Evolutionary conservation across 305 asterid genomes (phyloP), one percentile per base, ranked within the genome.

Genomic region (Fraxinus paxiana): DNA sequence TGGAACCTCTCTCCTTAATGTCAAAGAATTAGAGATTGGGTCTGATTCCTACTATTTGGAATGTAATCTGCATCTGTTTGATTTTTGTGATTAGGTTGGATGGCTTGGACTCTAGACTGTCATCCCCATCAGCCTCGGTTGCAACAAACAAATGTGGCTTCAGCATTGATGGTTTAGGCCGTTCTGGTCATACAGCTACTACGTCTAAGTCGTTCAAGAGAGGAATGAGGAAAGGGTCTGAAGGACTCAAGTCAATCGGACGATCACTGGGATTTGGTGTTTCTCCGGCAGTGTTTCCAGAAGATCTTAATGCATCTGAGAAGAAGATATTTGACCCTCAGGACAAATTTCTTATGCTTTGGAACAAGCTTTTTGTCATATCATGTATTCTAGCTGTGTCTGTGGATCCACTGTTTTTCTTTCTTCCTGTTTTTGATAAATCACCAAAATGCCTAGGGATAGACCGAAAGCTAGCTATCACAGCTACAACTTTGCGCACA

Each of bases 271-370:
- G 99, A 70, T 90, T 94, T 81, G 98, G 98, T 3, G 97, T 90
- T 82, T 89, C 98, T 13, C 87, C 85, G 81, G 97, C 98, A 70
- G 98, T 95, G 72, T 95, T 95, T 77, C 95, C 98, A 1, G 98
- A 95, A 87, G 98, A 95, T 87, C 95, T 96, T 73, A 88, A 93
- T 87, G 95, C 88, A 59, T 92, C 97, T 24, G 97, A 94, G 90
- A 94, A 91, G 92, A 94, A 87, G 90, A 93, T 96, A 86, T 92
- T 94, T 82, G 98, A 96, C 82, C 99, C 99, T 34, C 99, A 96
- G 87, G 94, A 93, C 91, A 94, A 94, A 85, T 90, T 88, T 84
- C 98, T 96, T 81, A 91, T 97, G 26, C 88, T 88, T 28, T 94
- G 97, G 94, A 96, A 96, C 91, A 96, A 88, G 86, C 88, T 90